Conservation (phyloP, 2,329 filamentous ascomycete genomes). For the Diaporthe aspalathi region DNA sequence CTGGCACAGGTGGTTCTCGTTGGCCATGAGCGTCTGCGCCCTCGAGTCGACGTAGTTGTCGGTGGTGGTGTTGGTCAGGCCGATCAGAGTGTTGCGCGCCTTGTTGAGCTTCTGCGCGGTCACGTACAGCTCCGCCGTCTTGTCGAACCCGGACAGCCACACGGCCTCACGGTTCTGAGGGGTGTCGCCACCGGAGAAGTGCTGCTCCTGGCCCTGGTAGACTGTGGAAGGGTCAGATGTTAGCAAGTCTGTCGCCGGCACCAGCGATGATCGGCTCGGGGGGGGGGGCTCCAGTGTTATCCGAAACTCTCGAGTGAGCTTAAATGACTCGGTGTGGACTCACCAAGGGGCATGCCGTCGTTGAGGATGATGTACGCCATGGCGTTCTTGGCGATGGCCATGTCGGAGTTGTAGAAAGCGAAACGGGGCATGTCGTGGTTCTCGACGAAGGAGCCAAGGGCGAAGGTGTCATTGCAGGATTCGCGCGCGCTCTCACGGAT, state of each 20-base stretch:
- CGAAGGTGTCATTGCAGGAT: slow-evolving; percentile 56
- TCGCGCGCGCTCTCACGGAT: slow-evolving; percentile 51
- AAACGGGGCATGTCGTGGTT: slow-evolving; percentile 71
- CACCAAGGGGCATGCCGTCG: slow-evolving; percentile 62
- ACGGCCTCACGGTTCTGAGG: slow-evolving; percentile 62
- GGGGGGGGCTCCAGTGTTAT: background rate
- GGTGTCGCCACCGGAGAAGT: slow-evolving; percentile 56
- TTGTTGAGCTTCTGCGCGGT: slow-evolving; percentile 61
- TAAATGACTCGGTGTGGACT: slow-evolving; percentile 23
- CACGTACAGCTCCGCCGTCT: slow-evolving; percentile 55
- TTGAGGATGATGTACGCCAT: slow-evolving; percentile 70
- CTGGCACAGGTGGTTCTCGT: slow-evolving; percentile 54
- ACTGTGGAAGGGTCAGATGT: slow-evolving; percentile 53
- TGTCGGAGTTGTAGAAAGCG: slow-evolving; percentile 62
- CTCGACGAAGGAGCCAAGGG: slow-evolving; percentile 65
- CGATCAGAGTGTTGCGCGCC: slow-evolving; percentile 59
- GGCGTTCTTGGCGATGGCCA: slow-evolving; percentile 68
- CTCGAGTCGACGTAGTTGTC: slow-evolving; percentile 53
- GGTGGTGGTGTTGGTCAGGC: slow-evolving; percentile 54
- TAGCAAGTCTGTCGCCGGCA: background rate
- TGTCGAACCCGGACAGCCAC: slow-evolving; percentile 61
- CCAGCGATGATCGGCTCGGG: slow-evolving; percentile 7
- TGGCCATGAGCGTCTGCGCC: slow-evolving; percentile 50
- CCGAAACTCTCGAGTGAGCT: background rate
- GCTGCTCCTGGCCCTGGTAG: slow-evolving; percentile 70